A percentile compares a stretch with the other conserved stretches of the same genome.
These are phyloP conservation scores for Talaromyces sp. DNA, from an alignment of 2,329 filamentous ascomycete species.

Conservation along the genomic window DNA sequence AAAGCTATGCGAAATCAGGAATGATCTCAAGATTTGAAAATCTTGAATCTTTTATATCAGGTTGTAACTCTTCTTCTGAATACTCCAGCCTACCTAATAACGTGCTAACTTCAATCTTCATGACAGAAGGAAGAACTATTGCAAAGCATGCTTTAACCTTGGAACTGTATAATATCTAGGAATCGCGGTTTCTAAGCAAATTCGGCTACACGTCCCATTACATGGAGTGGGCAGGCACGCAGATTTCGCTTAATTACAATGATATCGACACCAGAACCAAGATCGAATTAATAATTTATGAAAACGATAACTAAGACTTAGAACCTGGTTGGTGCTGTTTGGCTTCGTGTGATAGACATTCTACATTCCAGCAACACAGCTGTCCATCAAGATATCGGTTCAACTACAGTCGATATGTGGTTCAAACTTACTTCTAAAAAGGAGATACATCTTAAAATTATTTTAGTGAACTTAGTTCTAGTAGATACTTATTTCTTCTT, in stretches of 20 bases:
- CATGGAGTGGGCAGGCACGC: not conserved
- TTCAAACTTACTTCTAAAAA: not conserved
- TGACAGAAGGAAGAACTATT: constrained; percentile 1
- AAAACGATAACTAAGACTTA: not conserved
- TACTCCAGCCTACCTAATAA: too few species aligned
- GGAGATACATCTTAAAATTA: not conserved
- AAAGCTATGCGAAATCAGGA: not conserved
- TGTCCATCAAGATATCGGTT: not conserved
- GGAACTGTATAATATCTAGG: not conserved
- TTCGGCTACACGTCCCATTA: not conserved
- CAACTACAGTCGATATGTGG: constrained; percentile 7
- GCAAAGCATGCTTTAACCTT: constrained; percentile 3
- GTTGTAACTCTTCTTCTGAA: not conserved
- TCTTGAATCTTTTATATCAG: constrained; percentile 10
- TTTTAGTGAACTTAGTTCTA: not conserved
- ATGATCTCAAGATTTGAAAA: constrained; percentile 11
- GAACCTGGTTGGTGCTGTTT: constrained; percentile 12
- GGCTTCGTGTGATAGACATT: constrained; percentile 9
- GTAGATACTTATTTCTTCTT: not conserved
- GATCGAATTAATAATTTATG: constrained; percentile 12
- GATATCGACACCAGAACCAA: constrained; percentile 5
- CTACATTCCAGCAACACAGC: not conserved
- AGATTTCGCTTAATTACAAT: not conserved
- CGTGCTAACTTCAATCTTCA: not conserved
- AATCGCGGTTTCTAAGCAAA: not conserved